Percentiles rank a stretch among this genome's conserved stretches.
Conservation (phyloP, 1,139 yeast species). For the Lizanozyma gosingica region DNA sequence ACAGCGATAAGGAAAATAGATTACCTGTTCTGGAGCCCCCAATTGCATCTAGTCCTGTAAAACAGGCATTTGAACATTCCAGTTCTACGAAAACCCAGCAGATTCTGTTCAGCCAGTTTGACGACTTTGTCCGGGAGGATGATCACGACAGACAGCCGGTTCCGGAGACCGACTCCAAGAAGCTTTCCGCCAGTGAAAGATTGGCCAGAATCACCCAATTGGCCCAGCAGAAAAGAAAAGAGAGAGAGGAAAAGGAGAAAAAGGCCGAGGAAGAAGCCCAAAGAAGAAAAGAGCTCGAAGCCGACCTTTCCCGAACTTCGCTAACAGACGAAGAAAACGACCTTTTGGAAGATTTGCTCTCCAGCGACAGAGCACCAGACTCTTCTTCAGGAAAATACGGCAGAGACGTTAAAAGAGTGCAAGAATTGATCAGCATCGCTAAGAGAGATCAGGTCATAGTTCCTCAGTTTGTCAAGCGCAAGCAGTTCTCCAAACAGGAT, state of each 20-base stretch:
- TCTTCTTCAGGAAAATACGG: conserved; percentile 10
- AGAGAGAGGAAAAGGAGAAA: conserved; percentile 1
- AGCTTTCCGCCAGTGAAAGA: conserved; percentile 1
- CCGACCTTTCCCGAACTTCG: conserved; percentile 26
- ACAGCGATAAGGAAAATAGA: neutral
- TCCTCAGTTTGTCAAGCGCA: conserved; percentile 23
- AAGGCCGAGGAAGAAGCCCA: conserved; percentile 7
- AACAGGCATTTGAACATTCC: no score
- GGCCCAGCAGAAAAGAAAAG: neutral
- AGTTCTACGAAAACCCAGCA: neutral
- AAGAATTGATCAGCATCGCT: conserved; percentile 27
- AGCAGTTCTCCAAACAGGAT: conserved; percentile 22
- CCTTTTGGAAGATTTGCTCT: conserved; percentile 15
- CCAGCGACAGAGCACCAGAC: conserved; percentile 12
- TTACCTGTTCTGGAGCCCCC: neutral
- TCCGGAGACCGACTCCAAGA: neutral
- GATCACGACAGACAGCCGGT: neutral
- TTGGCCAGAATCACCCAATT: neutral
- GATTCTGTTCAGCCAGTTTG: neutral
- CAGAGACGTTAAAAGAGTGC: conserved; percentile 25
- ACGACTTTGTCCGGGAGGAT: neutral
- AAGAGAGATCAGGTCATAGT: conserved; percentile 25
- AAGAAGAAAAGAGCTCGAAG: conserved; percentile 16
- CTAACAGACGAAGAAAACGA: conserved; percentile 38
- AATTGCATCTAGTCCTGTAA: no score